These are phyloP conservation scores for Fremontodendron californicum DNA, from an alignment of 345 rosid genomes.

Conservation along the genomic window DNA sequence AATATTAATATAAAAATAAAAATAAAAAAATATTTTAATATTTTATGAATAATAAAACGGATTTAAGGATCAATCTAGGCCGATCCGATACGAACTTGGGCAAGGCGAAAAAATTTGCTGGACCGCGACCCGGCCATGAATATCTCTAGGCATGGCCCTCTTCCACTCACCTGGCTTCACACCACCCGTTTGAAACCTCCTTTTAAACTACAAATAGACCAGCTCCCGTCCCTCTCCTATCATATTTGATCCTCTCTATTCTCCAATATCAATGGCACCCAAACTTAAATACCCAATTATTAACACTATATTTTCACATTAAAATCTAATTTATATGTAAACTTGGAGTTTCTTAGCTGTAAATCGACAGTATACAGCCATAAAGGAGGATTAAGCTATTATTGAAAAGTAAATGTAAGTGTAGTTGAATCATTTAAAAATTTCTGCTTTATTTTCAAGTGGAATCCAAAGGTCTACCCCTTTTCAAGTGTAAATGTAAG, in stretches of 20 bases:
- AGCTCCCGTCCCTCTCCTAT: background rate
- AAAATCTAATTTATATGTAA: background rate
- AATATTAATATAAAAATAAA: too few relatives aligned
- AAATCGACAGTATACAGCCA: background rate
- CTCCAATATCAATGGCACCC: background rate
- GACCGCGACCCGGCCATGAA: too few relatives aligned
- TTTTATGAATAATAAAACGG: too few relatives aligned
- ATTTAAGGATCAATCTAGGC: too few relatives aligned
- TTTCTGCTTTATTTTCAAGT: background rate
- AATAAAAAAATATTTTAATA: too few relatives aligned
- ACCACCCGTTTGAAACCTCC: background rate
- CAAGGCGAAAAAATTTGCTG: too few relatives aligned
- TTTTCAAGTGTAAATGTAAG: background rate
- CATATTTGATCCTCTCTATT: background rate
- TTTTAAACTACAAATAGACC: background rate
- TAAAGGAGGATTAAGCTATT: background rate
- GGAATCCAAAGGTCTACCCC: slow-evolving; percentile 19
- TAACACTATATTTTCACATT: background rate
- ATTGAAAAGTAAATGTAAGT: background rate
- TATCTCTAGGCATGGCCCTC: too few relatives aligned
- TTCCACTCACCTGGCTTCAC: background rate
- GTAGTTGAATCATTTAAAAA: background rate
- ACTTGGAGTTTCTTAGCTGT: slow-evolving; percentile 1
- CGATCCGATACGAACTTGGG: too few relatives aligned
- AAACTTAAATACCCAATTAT: background rate